phyloP scores from a whole-genome alignment of 164 flowering plant genomes.

The Magnolia changhungtana region DNA sequence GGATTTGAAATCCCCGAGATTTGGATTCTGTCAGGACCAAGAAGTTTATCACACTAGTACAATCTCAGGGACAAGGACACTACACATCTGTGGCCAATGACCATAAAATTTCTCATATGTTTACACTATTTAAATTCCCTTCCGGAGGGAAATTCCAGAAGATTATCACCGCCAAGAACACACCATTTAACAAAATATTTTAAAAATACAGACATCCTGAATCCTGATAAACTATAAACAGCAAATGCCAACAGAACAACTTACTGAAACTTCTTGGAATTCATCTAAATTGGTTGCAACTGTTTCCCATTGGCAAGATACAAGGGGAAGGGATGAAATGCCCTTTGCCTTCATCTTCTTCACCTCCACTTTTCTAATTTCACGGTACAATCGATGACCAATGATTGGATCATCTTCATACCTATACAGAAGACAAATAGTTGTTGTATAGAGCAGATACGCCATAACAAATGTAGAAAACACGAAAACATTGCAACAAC shows the following conservation, averaged over 20 bases:
- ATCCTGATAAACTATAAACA: not conserved
- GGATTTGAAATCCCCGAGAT: too few relatives aligned
- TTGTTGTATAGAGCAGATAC: not conserved
- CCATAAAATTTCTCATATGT: too few relatives aligned
- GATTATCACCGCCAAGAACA: too few relatives aligned
- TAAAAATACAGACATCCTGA: not conserved
- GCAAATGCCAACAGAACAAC: slow-evolving; percentile 20
- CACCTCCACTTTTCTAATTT: slow-evolving; percentile 78
- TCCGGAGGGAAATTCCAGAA: too few relatives aligned
- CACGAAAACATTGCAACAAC: not conserved
- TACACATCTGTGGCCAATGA: too few relatives aligned
- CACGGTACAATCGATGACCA: slow-evolving; percentile 93
- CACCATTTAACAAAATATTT: too few relatives aligned
- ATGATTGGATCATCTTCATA: slow-evolving; percentile 87
- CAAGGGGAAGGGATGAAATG: slow-evolving; percentile 44
- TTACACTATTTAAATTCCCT: too few relatives aligned
- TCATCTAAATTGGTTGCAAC: slow-evolving; percentile 98
- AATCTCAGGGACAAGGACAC: too few relatives aligned
- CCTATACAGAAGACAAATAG: slow-evolving; percentile 41
- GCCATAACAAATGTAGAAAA: not conserved
- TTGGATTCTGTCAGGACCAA: too few relatives aligned
- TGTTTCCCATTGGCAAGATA: slow-evolving; percentile 88
- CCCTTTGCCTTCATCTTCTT: slow-evolving; percentile 70
- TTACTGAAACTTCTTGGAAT: slow-evolving; percentile 91
- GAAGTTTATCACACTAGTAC: too few relatives aligned